Base-by-base conservation (phyloP, 768 basidiomycete species). In the Agaricus bisporus region DNA sequence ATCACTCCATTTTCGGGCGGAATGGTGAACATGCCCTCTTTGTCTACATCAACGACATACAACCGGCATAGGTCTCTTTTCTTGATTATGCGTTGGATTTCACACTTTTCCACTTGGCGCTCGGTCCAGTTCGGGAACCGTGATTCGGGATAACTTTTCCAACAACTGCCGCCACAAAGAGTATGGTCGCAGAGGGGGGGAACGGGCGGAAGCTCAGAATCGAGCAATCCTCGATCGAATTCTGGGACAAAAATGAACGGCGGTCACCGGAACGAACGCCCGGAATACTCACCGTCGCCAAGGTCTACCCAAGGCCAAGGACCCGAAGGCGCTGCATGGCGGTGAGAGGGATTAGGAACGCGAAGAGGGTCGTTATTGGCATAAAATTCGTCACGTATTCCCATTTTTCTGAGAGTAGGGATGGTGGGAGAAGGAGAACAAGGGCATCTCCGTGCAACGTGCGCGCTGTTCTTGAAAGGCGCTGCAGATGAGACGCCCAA, bases 61-160 rank as follows among this genome's bases (percentile, higher is more conserved):
- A 76, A 17, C 18, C 20, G 51, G 43, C 55, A 45, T 14, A 15
- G 14, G 26, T 17, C 22, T 15, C 18, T 9, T 22, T 49, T 48
- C 22, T 55, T 37, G 32, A 57, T 48, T 9, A 37, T 20, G 8
- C 61, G 60, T 10, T 60, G 57, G 35, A 76, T 75, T 38, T 66
- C 63, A 50, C 72, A 73, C 48, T 67, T 67, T 42, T 58, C 55
- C 10, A 73, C 63, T 54, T 79, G 78, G 12, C 57, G 58, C 3
- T 58, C 54, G 1, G 74, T 79, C 81, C 81, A 81, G 55, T 81
- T 83, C 22, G 76, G 77, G 54, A 78, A 83, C 29, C 63, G 60
- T 0, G 68, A 64, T 20, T 68, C 65, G 3, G 73, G 75, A 47
- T 75, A 74, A 5, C 60, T 64, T 51, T 51, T 62, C 73, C 75